Evolutionary conservation across 2,329 filamentous ascomycete genomes (phyloP).

Genomic region (Colletotrichum tofieldiae): DNA sequence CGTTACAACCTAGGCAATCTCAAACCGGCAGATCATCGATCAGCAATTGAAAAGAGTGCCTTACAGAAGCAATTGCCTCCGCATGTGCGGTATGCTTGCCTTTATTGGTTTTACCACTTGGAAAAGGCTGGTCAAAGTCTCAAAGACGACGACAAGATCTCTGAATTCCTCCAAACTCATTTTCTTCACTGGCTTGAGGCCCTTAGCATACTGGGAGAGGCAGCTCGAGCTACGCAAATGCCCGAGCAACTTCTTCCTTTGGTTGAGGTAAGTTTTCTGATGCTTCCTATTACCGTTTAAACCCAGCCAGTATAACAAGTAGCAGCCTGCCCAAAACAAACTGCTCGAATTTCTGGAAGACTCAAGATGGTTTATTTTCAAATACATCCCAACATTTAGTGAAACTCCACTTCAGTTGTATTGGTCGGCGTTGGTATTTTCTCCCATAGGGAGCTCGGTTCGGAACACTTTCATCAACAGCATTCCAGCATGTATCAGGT

Average conservation of each 20-base stretch:
- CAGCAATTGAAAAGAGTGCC: neutral
- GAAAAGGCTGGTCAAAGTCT: neutral
- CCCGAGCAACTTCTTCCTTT: neutral
- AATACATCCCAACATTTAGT: neutral
- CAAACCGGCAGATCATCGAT: neutral
- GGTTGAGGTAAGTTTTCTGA: neutral
- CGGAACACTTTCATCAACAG: no score
- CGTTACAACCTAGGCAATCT: no score
- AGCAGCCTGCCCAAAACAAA: neutral
- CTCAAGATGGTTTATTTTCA: neutral
- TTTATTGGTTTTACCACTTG: conserved; percentile 1
- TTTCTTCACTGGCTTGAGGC: conserved; percentile 18
- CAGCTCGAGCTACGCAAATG: neutral
- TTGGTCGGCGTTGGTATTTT: conserved; percentile 11
- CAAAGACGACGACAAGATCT: neutral
- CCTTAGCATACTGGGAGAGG: neutral
- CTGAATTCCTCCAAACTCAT: neutral
- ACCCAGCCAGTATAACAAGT: neutral
- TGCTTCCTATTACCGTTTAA: no score
- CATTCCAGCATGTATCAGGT: no score
- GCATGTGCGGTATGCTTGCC: conserved; percentile 18
- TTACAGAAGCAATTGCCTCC: neutral
- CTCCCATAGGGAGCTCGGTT: neutral
- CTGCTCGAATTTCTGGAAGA: neutral
- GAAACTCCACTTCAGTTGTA: conserved; percentile 3